phyloP scores from a whole-genome alignment of 768 basidiomycete species.

The Crassisporium funariophilum region DNA sequence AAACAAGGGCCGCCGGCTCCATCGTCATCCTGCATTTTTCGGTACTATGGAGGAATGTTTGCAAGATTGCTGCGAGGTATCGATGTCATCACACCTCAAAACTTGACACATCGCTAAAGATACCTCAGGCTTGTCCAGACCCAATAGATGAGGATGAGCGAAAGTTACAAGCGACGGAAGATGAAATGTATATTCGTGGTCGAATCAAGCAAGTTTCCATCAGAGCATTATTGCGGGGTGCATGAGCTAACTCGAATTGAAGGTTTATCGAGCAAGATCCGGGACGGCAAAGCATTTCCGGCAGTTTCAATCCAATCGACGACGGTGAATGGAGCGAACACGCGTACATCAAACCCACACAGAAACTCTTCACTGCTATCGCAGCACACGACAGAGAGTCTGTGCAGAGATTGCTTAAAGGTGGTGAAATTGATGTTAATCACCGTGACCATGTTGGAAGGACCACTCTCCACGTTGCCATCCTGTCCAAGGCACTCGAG shows the following conservation, averaged over 20 bases:
- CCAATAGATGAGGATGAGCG: slow-evolving; percentile 59
- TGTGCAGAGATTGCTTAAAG: slow-evolving; percentile 42
- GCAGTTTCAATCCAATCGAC: slow-evolving; percentile 68
- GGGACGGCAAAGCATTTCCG: slow-evolving; percentile 60
- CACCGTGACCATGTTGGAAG: slow-evolving; percentile 65
- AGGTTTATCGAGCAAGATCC: slow-evolving; percentile 65
- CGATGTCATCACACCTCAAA: background rate
- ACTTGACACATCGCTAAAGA: background rate
- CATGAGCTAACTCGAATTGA: background rate
- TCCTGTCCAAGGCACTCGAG: slow-evolving; percentile 46
- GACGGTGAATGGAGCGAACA: slow-evolving; percentile 66
- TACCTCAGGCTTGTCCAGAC: slow-evolving; percentile 51
- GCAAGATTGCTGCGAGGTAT: slow-evolving; percentile 64
- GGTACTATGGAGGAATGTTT: slow-evolving; percentile 58
- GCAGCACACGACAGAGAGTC: slow-evolving; percentile 42
- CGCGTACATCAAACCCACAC: slow-evolving; percentile 57
- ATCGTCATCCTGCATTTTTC: slow-evolving; percentile 67
- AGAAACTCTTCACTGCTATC: slow-evolving; percentile 60
- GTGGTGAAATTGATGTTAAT: slow-evolving; percentile 44
- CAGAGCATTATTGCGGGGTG: background rate
- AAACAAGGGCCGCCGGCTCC: slow-evolving; percentile 59
- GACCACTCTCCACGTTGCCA: slow-evolving; percentile 59
- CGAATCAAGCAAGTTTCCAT: slow-evolving; percentile 44
- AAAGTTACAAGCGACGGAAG: slow-evolving; percentile 52
- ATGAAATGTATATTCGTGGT: slow-evolving; percentile 54